These are phyloP conservation scores for Coniosporium apollinis DNA, from an alignment of 495 filamentous ascomycete species.

Conservation along the genomic window DNA sequence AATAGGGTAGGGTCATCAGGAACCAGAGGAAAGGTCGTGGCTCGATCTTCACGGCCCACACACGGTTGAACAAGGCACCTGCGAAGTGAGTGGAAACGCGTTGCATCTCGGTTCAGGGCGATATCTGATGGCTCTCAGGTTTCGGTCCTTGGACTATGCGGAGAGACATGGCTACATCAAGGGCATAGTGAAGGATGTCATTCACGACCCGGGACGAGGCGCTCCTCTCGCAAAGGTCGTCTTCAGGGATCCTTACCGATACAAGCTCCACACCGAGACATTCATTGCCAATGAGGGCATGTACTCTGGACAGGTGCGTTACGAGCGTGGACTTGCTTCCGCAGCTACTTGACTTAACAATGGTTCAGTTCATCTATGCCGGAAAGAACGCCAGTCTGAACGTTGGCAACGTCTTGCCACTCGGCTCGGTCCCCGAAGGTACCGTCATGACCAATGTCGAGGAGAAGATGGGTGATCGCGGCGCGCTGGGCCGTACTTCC, in stretches of 20 bases:
- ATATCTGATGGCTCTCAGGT: no score
- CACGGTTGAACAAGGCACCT: slow-evolving; percentile 79
- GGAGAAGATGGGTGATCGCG: slow-evolving; percentile 96
- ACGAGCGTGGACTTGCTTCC: no score
- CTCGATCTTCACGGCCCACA: slow-evolving; percentile 91
- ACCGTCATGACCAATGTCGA: slow-evolving; percentile 97
- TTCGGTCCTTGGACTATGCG: slow-evolving; percentile 85
- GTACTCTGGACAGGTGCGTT: slow-evolving; percentile 99
- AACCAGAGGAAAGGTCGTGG: slow-evolving; percentile 98
- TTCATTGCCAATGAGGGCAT: slow-evolving; percentile 99
- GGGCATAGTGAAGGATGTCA: slow-evolving; percentile 94
- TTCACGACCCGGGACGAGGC: slow-evolving; percentile 97
- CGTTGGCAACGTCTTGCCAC: slow-evolving; percentile 91
- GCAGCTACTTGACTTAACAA: no score
- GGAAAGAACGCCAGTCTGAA: slow-evolving; percentile 94
- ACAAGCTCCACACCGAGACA: slow-evolving; percentile 35
- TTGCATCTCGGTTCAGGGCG: no score
- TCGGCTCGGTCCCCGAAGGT: slow-evolving; percentile 89
- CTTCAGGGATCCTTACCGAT: slow-evolving; percentile 88
- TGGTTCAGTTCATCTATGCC: slow-evolving; percentile 99
- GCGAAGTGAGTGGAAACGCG: no score
- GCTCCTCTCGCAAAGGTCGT: slow-evolving; percentile 90
- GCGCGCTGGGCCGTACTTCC: slow-evolving; percentile 85
- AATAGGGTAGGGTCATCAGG: slow-evolving; percentile 72
- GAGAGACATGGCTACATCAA: slow-evolving; percentile 95